phyloP scores from a whole-genome alignment of 1,139 yeast genomes.

The Lodderomyces jiufengensis region DNA sequence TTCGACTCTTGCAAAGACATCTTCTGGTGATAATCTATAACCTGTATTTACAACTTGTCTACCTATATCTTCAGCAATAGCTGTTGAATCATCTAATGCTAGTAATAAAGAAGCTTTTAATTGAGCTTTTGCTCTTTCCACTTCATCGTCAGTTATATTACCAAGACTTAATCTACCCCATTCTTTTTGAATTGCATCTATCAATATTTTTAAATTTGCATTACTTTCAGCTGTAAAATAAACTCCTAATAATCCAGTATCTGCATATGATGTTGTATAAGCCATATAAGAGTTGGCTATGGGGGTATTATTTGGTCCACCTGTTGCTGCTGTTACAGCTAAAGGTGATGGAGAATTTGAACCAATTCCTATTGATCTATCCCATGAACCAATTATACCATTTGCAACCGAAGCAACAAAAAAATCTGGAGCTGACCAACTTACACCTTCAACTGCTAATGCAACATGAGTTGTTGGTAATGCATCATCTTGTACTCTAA shows the following conservation, averaged over 20 bases:
- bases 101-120: constrained; percentile 86
- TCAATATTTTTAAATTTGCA: constrained; percentile 60
- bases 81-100: constrained; percentile 91
- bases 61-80: constrained; percentile 96
- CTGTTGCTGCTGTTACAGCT: constrained; percentile 70
- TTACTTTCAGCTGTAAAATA: constrained; percentile 80
- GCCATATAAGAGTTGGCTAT: constrained; percentile 95
- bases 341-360: constrained; percentile 73
- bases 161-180: constrained; percentile 86
- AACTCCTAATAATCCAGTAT: constrained; percentile 97
- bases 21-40: constrained; percentile 83
- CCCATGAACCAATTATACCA: constrained; percentile 97
- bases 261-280: constrained; percentile 94
- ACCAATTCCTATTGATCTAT: constrained; percentile 80
- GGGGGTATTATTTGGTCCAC: constrained; percentile 47
- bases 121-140: constrained; percentile 91
- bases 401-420: constrained; percentile 94
- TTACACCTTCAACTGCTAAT: constrained; percentile 94
- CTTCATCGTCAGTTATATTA: constrained; percentile 75
- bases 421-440: constrained; percentile 96
- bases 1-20: constrained; percentile 82
- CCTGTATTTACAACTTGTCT: constrained; percentile 97
- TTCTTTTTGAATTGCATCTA: constrained; percentile 76
- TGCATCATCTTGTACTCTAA: constrained; percentile 75
- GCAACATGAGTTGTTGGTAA: constrained; percentile 91